Percentiles rank a stretch among this genome's conserved stretches.
Conservation (phyloP, 2,329 filamentous ascomycete species). For the Lecanicillium sp. region DNA sequence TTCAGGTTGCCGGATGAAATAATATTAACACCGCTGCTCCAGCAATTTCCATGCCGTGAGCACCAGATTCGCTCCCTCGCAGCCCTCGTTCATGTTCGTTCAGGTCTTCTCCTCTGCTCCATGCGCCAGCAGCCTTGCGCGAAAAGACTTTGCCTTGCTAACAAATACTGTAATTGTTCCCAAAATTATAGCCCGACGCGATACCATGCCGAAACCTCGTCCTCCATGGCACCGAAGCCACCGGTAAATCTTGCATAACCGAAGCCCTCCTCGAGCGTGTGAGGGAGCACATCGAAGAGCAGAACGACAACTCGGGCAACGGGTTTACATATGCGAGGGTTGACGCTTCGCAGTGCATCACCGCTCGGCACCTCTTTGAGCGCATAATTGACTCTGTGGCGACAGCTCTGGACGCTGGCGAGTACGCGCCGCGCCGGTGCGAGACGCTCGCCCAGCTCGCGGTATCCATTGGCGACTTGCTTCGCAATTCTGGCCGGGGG, state of each 20-base stretch:
- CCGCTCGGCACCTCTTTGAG: constrained; percentile 69
- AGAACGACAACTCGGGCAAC: constrained; percentile 8
- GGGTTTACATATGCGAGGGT: constrained; percentile 53
- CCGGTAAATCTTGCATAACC: constrained; percentile 73
- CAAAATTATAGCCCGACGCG: constrained; percentile 46
- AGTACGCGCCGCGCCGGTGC: constrained; percentile 51
- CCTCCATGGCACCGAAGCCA: constrained; percentile 76
- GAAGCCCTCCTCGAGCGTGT: constrained; percentile 33
- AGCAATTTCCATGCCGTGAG: constrained; percentile 49
- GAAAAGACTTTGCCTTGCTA: background rate
- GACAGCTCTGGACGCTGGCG: constrained; percentile 39
- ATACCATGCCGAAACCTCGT: constrained; percentile 69
- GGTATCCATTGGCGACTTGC: constrained; percentile 61
- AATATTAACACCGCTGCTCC: constrained; percentile 34
- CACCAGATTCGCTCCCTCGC: constrained; percentile 51
- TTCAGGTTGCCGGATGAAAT: constrained; percentile 48
- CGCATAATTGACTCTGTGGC: constrained; percentile 55
- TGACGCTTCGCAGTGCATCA: constrained; percentile 69
- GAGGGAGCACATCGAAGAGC: constrained; percentile 11
- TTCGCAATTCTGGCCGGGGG: constrained; percentile 36
- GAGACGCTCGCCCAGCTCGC: constrained; percentile 73
- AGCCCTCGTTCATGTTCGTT: constrained; percentile 45
- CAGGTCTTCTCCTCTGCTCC: constrained; percentile 11
- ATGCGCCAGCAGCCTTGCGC: background rate
- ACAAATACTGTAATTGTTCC: background rate